phyloP scores from a whole-genome alignment of 2,329 filamentous ascomycete species.

The Hypocrella siamensis region DNA sequence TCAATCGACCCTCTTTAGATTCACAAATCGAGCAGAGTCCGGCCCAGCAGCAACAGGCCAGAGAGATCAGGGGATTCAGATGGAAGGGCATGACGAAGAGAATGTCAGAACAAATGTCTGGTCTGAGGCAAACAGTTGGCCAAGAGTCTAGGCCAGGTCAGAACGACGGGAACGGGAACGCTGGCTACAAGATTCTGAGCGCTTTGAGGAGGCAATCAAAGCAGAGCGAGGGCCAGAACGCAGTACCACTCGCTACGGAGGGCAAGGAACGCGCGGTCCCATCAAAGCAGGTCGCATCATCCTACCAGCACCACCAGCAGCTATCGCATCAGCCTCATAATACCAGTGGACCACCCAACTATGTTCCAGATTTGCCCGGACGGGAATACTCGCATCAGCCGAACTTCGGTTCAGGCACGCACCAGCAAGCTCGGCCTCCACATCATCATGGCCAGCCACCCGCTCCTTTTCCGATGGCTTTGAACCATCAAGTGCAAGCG shows the following conservation, averaged over 20 bases:
- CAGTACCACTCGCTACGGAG: neutral
- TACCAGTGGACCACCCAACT: no score
- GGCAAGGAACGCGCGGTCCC: neutral
- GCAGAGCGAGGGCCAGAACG: constrained; percentile 2
- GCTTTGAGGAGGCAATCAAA: constrained; percentile 18
- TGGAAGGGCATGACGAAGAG: constrained; percentile 19
- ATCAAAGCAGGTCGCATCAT: neutral
- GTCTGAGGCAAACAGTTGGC: constrained; percentile 3
- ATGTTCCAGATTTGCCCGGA: no score
- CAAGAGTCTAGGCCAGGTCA: constrained; percentile 5
- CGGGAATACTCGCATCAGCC: neutral
- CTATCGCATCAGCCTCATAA: neutral
- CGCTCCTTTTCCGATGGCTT: no score
- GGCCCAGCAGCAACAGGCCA: neutral
- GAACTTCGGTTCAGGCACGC: no score
- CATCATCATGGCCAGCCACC: no score
- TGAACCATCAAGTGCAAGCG: neutral
- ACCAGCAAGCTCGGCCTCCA: neutral
- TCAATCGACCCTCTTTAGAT: neutral
- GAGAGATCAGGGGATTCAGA: constrained; percentile 7
- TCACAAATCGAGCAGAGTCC: neutral
- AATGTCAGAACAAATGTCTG: constrained; percentile 14
- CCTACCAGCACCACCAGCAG: neutral
- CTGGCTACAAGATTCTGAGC: constrained; percentile 13
- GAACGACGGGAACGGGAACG: constrained; percentile 8